Base-by-base conservation (phyloP, 495 filamentous ascomycete species). In the Talaromyces thailandensis region DNA sequence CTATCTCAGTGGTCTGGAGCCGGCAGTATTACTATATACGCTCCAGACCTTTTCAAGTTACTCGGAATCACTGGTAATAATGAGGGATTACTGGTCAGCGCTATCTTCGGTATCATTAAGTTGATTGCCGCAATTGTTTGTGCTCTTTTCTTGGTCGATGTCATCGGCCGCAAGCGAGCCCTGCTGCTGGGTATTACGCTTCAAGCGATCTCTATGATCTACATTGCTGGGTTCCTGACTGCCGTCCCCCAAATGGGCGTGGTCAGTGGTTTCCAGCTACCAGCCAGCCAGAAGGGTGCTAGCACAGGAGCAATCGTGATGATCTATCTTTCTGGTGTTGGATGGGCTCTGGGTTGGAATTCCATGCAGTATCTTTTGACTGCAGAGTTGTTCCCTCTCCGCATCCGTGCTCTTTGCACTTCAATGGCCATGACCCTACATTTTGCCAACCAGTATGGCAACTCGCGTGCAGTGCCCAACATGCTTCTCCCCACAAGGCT, bases 311-410 rank as follows among this genome's bases (percentile, higher is more conserved):
- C 82, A 16, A 81, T 89, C 62, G 83, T 81, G 28, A 84, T 86
- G 81, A 87, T 90, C 58, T 90, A 85, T 64, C 37, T 90, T 48
- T 85, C 81, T 0, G 86, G 85, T 3, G 70, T 82, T 16, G 86
- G 88, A 2, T 91, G 88, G 87, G 86, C 87, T 0, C 74, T 90
- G 0, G 88, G 88, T 56, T 91, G 87, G 86, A 90, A 89, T 67
- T 81, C 77, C 4, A 88, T 90, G 77, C 88, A 89, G 66, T 92
- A 90, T 63, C 79, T 92, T 1, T 78, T 91, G 55, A 89, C 86
- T 24, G 84, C 87, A 0, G 89, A 92, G 68, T 79, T 92, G 32
- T 92, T 88, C 72, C 88, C 88, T 2, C 74, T 89, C 31, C 73
- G 77, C 5, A 80, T 80, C 61, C 77, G 77, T 24, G 77, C 77